Base-by-base conservation (phyloP, 2,329 filamentous ascomycete species). In the Basipetospora chlamydospora region DNA sequence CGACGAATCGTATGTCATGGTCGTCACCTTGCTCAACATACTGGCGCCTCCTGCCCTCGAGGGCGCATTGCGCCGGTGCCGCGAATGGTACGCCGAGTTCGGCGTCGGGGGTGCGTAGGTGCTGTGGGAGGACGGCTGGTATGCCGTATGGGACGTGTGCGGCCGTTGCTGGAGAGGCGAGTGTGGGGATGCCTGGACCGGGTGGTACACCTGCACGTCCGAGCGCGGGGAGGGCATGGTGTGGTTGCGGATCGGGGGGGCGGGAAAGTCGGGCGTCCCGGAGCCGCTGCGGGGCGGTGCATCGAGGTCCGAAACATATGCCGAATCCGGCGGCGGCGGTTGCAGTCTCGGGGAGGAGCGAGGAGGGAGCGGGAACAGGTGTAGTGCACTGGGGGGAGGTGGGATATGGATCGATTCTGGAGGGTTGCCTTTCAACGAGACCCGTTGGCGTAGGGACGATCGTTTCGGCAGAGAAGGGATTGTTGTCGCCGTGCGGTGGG, bases 81-180 rank as follows among this genome's bases (percentile, higher is more conserved):
- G 45, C 7, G 57, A 47, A 23, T 59, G 55, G 33, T 52, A 52
- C 33, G 50, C 37, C 47, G 59, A 45, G 49, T 39, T 38, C 8
- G 35, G 31, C 15, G 32, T 33, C 13, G 28, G 21, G 5, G 34
- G 36, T 5, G 31, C n/a, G 9, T 16, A 31, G 29, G 31, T n/a
- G n/a, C 31, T 31, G 21, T 26, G 39, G 11, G 38, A 37, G 12
- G 36, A 13, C 5, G 40, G 18, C 6, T 38, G 31, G 49, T 42
- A 46, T 44, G 39, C 41, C 42, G 46, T 33, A 55, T 26, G 50
- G 47, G 2, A 70, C 60, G 64, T 77, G 53, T 69, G 71, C 20
- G 67, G 70, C 22, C 64, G 57, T 47, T 70, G 71, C 49, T 77
- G 73, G 2, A 78, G 54, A 10, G 74, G 73, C 5, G 73, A 78